Evolutionary conservation across 345 rosid species (phyloP).

Genomic region (Lepidium aucheri): DNA sequence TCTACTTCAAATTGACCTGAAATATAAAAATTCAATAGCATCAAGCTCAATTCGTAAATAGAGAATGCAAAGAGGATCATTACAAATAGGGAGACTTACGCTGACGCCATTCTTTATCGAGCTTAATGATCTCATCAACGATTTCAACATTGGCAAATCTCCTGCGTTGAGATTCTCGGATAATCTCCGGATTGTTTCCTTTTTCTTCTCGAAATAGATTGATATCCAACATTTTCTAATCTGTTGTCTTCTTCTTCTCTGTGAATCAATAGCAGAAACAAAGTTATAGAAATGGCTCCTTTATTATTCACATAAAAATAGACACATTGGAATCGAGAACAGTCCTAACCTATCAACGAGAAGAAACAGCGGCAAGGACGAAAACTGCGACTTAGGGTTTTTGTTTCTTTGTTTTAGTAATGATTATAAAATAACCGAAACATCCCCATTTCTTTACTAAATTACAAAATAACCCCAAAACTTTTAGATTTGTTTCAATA

Average conservation of each 20-base stretch:
- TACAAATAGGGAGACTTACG: conserved; percentile 25
- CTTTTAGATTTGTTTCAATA: neutral
- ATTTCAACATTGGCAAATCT: conserved; percentile 53
- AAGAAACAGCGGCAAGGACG: neutral
- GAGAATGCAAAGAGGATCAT: neutral
- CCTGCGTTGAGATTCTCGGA: conserved; percentile 72
- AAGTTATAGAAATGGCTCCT: too few species aligned
- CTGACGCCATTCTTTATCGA: conserved; percentile 76
- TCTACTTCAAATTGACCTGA: conserved; percentile 74
- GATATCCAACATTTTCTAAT: conserved; percentile 56
- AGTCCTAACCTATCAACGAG: too few species aligned
- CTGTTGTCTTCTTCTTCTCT: neutral
- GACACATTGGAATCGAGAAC: too few species aligned
- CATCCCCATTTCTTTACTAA: neutral
- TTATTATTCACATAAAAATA: too few species aligned
- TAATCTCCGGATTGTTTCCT: conserved; percentile 62
- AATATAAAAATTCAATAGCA: neutral
- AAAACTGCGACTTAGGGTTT: neutral
- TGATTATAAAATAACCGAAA: neutral
- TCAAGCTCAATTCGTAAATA: neutral
- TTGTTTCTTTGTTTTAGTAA: neutral
- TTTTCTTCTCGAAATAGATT: conserved; percentile 69
- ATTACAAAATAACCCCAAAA: neutral
- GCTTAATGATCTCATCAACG: conserved; percentile 64
- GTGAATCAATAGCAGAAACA: neutral